Evolutionary conservation across 106 monocot species (phyloP).

Genomic region (Dendrobium officinale): DNA sequence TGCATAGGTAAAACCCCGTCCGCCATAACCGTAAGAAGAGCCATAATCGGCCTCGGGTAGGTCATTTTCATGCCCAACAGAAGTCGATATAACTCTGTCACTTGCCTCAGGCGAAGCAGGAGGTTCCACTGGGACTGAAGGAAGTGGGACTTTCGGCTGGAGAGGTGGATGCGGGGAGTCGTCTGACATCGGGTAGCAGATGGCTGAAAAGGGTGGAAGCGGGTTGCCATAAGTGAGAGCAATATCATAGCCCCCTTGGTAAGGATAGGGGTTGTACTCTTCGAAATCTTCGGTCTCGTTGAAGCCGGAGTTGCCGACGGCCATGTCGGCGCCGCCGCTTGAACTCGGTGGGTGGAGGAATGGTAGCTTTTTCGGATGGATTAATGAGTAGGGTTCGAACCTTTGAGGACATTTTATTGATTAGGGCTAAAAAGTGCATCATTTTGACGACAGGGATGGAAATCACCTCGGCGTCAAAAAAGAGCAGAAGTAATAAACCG

Average conservation of each 20-base stretch:
- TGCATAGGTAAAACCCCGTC: not conserved
- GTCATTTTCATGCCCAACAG: not conserved
- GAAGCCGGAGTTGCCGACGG: slow-evolving; percentile 6
- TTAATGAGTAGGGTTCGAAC: not conserved
- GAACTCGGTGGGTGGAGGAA: not conserved
- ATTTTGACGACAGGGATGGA: not conserved
- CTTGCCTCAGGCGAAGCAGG: not conserved
- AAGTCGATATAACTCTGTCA: not conserved
- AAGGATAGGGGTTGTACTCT: slow-evolving; percentile 78
- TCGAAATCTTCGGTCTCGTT: slow-evolving; percentile 36
- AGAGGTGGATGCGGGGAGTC: not conserved
- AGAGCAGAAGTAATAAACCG: not conserved
- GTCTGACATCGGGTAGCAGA: slow-evolving; percentile 56
- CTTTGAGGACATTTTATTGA: not conserved
- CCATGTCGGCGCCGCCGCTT: not conserved
- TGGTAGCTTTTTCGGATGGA: not conserved
- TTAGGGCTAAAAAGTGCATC: not conserved
- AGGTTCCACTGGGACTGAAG: not conserved
- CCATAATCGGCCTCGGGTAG: not conserved
- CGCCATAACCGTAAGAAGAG: slow-evolving; percentile 14
- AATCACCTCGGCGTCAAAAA: not conserved
- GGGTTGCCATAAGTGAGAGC: slow-evolving; percentile 65
- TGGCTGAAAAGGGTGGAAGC: slow-evolving; percentile 56
- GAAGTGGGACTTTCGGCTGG: not conserved
- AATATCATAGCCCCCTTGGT: slow-evolving; percentile 87